A percentile compares a stretch with the other conserved stretches of the same genome.
phyloP scores from a whole-genome alignment of 768 basidiomycete genomes.

The Tylopilus sp. region DNA sequence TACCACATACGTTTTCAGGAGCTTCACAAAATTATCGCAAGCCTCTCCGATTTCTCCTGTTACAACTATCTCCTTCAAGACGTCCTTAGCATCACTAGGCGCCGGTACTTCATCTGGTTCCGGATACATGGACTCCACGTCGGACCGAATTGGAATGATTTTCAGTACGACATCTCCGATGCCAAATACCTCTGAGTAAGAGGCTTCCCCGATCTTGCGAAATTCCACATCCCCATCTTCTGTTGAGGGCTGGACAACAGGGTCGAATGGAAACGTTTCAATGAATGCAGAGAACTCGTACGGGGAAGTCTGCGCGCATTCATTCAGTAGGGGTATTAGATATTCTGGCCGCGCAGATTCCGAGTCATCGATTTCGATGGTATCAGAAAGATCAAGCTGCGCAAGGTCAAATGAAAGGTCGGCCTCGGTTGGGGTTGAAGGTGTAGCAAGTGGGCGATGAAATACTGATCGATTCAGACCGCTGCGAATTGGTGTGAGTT shows the following conservation, averaged over 20 bases:
- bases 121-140: slow-evolving; percentile 28
- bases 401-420: slow-evolving; percentile 38
- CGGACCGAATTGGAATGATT: slow-evolving; percentile 72
- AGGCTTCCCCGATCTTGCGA: slow-evolving; percentile 92
- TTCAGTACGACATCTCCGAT: slow-evolving; percentile 89
- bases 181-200: slow-evolving; percentile 94
- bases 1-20: slow-evolving; percentile 83
- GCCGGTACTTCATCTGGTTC: slow-evolving; percentile 55
- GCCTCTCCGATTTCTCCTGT: slow-evolving; percentile 74
- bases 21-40: slow-evolving; percentile 73
- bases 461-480: slow-evolving; percentile 33
- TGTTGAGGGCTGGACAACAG: slow-evolving; percentile 45
- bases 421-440: slow-evolving; percentile 52
- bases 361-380: slow-evolving; percentile 47
- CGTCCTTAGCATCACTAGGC: slow-evolving; percentile 69
- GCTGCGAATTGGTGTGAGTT: slow-evolving; percentile 65
- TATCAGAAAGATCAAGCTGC: slow-evolving; percentile 44
- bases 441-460: slow-evolving; percentile 46
- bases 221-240: slow-evolving; percentile 42
- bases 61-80: slow-evolving; percentile 77
- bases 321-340: slow-evolving; percentile 61
- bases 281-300: slow-evolving; percentile 84
- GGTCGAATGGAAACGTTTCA: slow-evolving; percentile 72
- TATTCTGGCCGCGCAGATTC: slow-evolving; percentile 45
- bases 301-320: slow-evolving; percentile 66